These are phyloP conservation scores for Crucibulum laeve DNA, from an alignment of 768 basidiomycete species.

Conservation along the genomic window DNA sequence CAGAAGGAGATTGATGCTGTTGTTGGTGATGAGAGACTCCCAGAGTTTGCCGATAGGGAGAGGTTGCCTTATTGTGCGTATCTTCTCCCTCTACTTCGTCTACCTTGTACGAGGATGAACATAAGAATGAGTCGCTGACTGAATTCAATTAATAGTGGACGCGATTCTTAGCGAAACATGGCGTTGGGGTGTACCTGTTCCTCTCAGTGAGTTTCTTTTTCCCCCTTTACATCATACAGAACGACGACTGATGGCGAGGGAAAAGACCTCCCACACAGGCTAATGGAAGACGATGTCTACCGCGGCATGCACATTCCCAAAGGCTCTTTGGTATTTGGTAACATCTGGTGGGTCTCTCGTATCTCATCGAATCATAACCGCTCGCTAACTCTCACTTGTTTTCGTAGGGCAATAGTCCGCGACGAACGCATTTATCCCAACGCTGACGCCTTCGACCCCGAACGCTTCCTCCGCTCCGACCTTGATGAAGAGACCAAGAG, in stretches of 20 bases:
- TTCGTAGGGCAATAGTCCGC: conserved; percentile 41
- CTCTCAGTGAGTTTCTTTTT: conserved; percentile 39
- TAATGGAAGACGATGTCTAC: conserved; percentile 66
- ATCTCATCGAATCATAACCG: conserved; percentile 3
- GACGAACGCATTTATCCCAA: conserved; percentile 48
- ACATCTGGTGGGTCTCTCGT: conserved; percentile 44
- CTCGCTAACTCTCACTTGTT: too few relatives aligned
- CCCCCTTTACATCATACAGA: too few relatives aligned
- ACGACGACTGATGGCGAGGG: neutral
- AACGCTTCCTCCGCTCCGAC: conserved; percentile 41
- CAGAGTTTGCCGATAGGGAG: conserved; percentile 51
- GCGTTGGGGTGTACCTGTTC: conserved; percentile 56
- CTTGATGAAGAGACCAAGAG: conserved; percentile 20
- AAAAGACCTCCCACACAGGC: conserved; percentile 57
- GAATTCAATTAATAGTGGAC: conserved; percentile 28
- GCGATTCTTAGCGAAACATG: conserved; percentile 51
- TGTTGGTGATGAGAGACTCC: conserved; percentile 41
- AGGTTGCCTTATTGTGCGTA: conserved; percentile 49
- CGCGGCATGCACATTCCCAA: conserved; percentile 54
- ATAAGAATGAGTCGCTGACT: too few relatives aligned
- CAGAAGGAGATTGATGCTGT: conserved; percentile 23
- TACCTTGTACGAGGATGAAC: neutral
- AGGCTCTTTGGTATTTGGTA: conserved; percentile 61
- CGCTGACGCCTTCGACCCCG: conserved; percentile 47
- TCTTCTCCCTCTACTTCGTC: conserved; percentile 1